Percentiles rank a stretch among this genome's conserved stretches.
phyloP scores from a whole-genome alignment of 2,329 filamentous ascomycete species.

The Hypoxylon sp. region DNA sequence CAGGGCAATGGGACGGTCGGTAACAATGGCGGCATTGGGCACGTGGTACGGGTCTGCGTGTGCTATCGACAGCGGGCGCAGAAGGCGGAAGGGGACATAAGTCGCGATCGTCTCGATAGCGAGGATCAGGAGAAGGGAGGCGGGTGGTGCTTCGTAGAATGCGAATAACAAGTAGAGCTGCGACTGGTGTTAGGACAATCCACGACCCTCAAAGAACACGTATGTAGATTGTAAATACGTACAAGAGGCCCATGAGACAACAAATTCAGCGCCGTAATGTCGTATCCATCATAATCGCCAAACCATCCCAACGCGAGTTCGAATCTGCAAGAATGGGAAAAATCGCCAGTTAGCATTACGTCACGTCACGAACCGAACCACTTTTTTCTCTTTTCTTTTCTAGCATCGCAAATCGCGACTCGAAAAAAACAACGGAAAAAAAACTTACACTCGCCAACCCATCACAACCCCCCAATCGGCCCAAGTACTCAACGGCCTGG shows the following conservation, averaged over 20 bases:
- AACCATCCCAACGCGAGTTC: constrained; percentile 79
- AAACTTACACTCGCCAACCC: constrained; percentile 64
- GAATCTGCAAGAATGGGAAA: constrained; percentile 62
- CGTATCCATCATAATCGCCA: constrained; percentile 76
- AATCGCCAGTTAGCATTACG: constrained; percentile 51
- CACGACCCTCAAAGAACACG: too few species aligned
- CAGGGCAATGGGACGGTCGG: constrained; percentile 67
- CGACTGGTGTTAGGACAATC: constrained; percentile 13
- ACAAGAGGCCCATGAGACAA: constrained; percentile 79
- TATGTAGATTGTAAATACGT: too few species aligned
- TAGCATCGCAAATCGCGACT: too few species aligned
- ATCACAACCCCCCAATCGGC: constrained; percentile 65
- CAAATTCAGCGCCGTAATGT: constrained; percentile 70
- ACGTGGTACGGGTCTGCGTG: constrained; percentile 65
- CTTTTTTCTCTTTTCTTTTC: background rate
- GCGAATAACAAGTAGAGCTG: constrained; percentile 77
- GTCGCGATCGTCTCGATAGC: constrained; percentile 74
- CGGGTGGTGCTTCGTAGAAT: constrained; percentile 76
- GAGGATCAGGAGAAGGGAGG: constrained; percentile 68
- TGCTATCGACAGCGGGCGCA: constrained; percentile 72
- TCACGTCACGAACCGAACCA: constrained; percentile 11
- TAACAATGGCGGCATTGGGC: constrained; percentile 70
- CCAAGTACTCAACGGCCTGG: constrained; percentile 69
- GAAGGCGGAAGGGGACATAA: constrained; percentile 76
- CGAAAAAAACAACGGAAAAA: background rate